Evolutionary conservation across 2,329 filamentous ascomycete species (phyloP), one percentile per base, ranked within the genome.

Genomic region (Exophiala xenobiotica): DNA sequence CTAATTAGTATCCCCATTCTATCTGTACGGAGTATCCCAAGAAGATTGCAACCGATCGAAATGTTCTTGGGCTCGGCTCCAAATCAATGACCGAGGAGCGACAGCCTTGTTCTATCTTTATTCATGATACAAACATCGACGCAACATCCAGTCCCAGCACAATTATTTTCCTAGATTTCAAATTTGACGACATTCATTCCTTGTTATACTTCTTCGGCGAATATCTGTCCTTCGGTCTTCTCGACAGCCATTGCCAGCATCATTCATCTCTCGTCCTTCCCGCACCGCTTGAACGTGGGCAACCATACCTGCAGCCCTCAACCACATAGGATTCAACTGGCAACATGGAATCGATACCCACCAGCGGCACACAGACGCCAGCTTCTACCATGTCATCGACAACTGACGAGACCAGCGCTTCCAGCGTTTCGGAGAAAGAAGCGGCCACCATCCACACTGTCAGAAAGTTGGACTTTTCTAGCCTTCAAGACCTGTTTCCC

Each of bases 101-200:
- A 39, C 50, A 43, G 50, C 51, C 46, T n/a, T n/a, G n/a, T n/a
- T n/a, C n/a, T n/a, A n/a, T n/a, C n/a, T n/a, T n/a, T n/a, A n/a
- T n/a, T 49, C 49, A 46, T 46, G 41, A 56, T 56, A 56, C 54
- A 56, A 56, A 50, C 49, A 23, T 14, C 54, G 46, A 53, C 47
- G 54, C 45, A 56, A 42, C 31, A 50, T 56, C n/a, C 37, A 46
- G 54, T 50, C 47, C 54, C n/a, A n/a, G n/a, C n/a, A n/a, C n/a
- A n/a, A 29, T 29, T n/a, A 31, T 33, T n/a, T 9, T 35, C 24
- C n/a, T 12, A 46, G 8, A 14, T 31, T 35, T 46, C 31, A 14
- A 3, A 12, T 9, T 33, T 9, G 9, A 11, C 11, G 11, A 4
- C 16, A 12, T 14, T 33, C 29, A 11, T 12, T 33, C 29, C 29